Evolutionary conservation across 306 rosid genomes (phyloP).

Genomic region (Citrullus colocynthis): DNA sequence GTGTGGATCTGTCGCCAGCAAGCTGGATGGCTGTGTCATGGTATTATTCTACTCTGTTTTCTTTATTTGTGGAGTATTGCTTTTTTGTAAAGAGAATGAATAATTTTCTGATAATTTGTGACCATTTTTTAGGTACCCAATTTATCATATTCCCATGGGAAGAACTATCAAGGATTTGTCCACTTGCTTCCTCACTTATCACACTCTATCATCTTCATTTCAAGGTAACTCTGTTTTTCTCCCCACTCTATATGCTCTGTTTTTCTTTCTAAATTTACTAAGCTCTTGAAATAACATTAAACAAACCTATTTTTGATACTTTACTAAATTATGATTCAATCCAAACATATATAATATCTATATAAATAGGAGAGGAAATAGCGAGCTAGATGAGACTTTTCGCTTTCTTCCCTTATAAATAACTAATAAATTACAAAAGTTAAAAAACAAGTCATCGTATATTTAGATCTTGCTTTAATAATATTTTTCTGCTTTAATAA

Average conservation of each 20-base stretch:
- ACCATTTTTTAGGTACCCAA: conserved; percentile 70
- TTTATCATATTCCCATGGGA: conserved; percentile 98
- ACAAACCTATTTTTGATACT: no score
- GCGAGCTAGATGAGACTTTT: no score
- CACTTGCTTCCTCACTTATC: conserved; percentile 87
- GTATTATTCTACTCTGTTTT: conserved; percentile 18
- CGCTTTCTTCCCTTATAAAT: no score
- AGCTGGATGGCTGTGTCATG: conserved; percentile 98
- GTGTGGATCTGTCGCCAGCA: conserved; percentile 96
- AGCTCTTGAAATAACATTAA: no score
- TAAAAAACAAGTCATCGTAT: no score
- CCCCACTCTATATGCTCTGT: not conserved
- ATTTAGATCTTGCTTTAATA: no score
- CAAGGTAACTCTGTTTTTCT: conserved; percentile 42
- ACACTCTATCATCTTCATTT: conserved; percentile 91
- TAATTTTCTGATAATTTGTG: not conserved
- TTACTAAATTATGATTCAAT: no score
- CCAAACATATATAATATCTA: no score
- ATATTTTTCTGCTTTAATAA: no score
- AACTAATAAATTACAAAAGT: no score
- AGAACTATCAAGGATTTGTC: conserved; percentile 82
- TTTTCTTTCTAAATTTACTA: no score
- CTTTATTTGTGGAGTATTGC: not conserved
- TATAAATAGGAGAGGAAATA: no score
- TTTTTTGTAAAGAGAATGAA: not conserved